These are phyloP conservation scores for Pythium phragmiticola DNA, from an alignment of 352 stramenopile species.

Conservation along the genomic window DNA sequence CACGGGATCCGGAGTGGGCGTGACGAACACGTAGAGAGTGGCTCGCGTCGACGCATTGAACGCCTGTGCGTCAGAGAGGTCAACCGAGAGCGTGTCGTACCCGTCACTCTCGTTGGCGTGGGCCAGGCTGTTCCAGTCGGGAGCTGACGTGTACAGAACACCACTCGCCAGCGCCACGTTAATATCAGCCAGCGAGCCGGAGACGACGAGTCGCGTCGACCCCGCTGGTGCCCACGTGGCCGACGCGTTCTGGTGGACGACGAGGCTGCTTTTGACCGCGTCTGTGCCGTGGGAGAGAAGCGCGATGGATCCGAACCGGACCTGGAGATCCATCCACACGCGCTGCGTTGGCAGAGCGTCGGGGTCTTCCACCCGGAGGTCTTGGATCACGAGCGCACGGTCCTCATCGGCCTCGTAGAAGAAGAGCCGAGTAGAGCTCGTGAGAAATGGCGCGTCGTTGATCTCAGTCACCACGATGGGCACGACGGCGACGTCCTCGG, in stretches of 20 bases:
- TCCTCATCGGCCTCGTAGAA: conserved; percentile 59
- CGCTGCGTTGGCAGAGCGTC: conserved; percentile 24
- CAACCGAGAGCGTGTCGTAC: conserved; percentile 49
- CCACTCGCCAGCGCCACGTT: conserved; percentile 38
- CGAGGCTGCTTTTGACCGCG: not conserved
- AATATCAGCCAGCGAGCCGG: conserved; percentile 38
- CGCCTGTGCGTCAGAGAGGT: conserved; percentile 31
- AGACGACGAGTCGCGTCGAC: conserved; percentile 22
- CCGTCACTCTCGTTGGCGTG: conserved; percentile 29
- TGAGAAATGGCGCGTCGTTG: conserved; percentile 73
- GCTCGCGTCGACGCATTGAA: conserved; percentile 18
- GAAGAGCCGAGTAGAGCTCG: conserved; percentile 26
- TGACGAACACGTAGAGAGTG: conserved; percentile 21
- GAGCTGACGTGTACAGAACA: conserved; percentile 53
- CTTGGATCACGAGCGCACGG: conserved; percentile 39
- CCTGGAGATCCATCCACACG: conserved; percentile 30
- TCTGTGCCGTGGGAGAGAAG: conserved; percentile 26
- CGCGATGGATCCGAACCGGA: conserved; percentile 36
- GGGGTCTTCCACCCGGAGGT: conserved; percentile 49
- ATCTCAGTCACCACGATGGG: conserved; percentile 48
- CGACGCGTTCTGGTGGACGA: not conserved
- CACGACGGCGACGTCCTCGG: conserved; percentile 31
- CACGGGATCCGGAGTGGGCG: conserved; percentile 24
- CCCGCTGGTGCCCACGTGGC: not conserved
- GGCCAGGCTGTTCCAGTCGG: conserved; percentile 67